Evolutionary conservation across 441 rosid genomes (phyloP), one percentile per base, ranked within the genome.

Genomic region (Bocquillonia castaneifolia): DNA sequence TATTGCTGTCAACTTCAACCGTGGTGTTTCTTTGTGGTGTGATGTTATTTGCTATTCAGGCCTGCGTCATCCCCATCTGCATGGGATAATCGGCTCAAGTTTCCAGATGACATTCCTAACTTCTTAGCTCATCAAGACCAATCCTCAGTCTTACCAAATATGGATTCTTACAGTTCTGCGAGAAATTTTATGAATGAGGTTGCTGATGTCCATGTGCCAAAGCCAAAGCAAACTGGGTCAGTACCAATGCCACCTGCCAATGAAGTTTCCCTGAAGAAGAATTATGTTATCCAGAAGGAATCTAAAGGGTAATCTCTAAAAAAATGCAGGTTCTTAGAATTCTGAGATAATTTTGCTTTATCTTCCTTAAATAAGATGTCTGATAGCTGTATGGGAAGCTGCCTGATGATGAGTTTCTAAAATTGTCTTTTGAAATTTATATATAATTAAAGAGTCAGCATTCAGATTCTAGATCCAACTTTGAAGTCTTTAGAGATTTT

Each of bases 181-280:
- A 75, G 71, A 61, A 71, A 69, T 74, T 63, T 54, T 72, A 31
- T 14, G 28, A 59, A 53, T 63, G 82, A 82, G 65, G 68, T 47
- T 67, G 76, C 64, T 52, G 78, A 81, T 72, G 73, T 72, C 50
- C 83, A 78, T 76, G 81, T 48, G 64, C 78, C 86, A 54, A 82
- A 80, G 64, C 78, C 86, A 54, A 82, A 80, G 69, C 75, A 78
- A 68, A 77, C 75, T 60, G 81, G 73, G 66, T 69, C 89, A 72
- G 82, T 84, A 1, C 77, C 75, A 67, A 31, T 44, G 26, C 64
- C 79, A 72, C 62, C 72, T 40, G 59, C 69, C 28, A 75, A 62
- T 67, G 79, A 75, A 55, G 71, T 82, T 77, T 39, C 64, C 32
- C 71, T 56, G 60, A 83, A 83, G 57, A 71, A 77, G 71, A 55